These are phyloP conservation scores for Auriscalpium microsporum DNA, from an alignment of 768 basidiomycete species.

Conservation along the genomic window DNA sequence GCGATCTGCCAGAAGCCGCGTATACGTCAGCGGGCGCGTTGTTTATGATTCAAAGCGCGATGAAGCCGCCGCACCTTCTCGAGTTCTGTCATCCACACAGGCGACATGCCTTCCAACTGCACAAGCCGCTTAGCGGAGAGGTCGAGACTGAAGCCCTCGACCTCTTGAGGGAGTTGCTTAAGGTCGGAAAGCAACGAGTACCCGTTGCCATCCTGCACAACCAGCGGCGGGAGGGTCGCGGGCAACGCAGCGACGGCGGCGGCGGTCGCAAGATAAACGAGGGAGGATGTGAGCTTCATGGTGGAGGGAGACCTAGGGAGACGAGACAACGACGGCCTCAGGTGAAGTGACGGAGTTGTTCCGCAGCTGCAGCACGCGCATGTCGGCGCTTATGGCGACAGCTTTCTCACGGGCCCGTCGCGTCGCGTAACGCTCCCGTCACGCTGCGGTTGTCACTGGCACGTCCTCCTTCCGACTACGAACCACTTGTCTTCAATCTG, in stretches of 20 bases:
- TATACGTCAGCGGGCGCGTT: too few species aligned
- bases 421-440: background rate
- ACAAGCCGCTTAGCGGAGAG: slow-evolving; percentile 66
- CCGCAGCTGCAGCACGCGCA: too few species aligned
- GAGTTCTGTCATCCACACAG: slow-evolving; percentile 81
- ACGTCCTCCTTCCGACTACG: too few species aligned
- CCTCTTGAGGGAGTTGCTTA: background rate
- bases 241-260: slow-evolving; percentile 1
- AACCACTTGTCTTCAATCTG: too few species aligned
- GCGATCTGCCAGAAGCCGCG: slow-evolving; percentile 44
- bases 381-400: too few species aligned
- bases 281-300: slow-evolving; percentile 6
- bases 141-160: slow-evolving; percentile 44
- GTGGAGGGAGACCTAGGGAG: background rate
- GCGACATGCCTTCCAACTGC: slow-evolving; percentile 58
- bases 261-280: background rate
- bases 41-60: too few species aligned
- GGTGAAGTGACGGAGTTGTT: background rate
- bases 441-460: too few species aligned
- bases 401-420: background rate
- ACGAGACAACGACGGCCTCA: background rate
- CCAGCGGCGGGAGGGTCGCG: background rate
- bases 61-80: slow-evolving; percentile 53
- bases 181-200: background rate
- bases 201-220: slow-evolving; percentile 3